Evolutionary conservation across 805 yeast genomes (phyloP).

Genomic region (Debaryomyces castellii): DNA sequence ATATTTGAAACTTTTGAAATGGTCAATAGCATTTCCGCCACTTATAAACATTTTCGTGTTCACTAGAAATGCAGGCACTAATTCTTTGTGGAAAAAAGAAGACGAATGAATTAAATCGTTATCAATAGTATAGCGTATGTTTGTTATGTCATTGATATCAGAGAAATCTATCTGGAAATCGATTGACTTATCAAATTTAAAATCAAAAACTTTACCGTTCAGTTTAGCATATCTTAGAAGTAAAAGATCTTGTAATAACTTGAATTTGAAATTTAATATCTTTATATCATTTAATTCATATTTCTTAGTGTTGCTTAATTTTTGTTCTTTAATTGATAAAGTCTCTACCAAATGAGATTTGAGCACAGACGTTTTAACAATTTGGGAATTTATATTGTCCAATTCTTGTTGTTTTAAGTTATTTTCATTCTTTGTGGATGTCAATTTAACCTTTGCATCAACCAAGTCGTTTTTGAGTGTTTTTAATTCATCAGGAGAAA

Average conservation of each 20-base stretch:
- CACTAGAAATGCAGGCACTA: neutral
- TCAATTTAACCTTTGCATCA: conserved; percentile 9
- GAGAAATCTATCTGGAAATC: conserved; percentile 9
- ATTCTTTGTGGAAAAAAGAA: neutral
- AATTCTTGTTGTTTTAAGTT: conserved; percentile 8
- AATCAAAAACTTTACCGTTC: conserved; percentile 8
- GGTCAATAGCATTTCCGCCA: conserved; percentile 9
- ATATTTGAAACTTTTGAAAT: conserved; percentile 14
- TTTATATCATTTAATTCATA: conserved; percentile 21
- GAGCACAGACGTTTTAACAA: conserved; percentile 11
- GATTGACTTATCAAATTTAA: conserved; percentile 13
- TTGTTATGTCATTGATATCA: conserved; percentile 1
- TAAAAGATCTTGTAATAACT: conserved; percentile 25
- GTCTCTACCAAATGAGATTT: conserved; percentile 10
- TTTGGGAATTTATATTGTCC: conserved; percentile 5
- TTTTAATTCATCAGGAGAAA: conserved; percentile 8
- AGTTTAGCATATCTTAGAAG: conserved; percentile 18
- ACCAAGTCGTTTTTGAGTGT: conserved; percentile 9
- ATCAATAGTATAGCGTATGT: conserved; percentile 2
- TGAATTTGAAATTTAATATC: conserved; percentile 18
- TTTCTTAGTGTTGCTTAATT: conserved; percentile 12
- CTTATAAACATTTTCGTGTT: neutral
- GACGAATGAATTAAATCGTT: neutral
- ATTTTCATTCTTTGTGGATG: conserved; percentile 13
- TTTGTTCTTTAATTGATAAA: conserved; percentile 9